A percentile compares a stretch with the other conserved stretches of the same genome.
phyloP scores from a whole-genome alignment of 768 basidiomycete species.

The Podaxis pistillaris region DNA sequence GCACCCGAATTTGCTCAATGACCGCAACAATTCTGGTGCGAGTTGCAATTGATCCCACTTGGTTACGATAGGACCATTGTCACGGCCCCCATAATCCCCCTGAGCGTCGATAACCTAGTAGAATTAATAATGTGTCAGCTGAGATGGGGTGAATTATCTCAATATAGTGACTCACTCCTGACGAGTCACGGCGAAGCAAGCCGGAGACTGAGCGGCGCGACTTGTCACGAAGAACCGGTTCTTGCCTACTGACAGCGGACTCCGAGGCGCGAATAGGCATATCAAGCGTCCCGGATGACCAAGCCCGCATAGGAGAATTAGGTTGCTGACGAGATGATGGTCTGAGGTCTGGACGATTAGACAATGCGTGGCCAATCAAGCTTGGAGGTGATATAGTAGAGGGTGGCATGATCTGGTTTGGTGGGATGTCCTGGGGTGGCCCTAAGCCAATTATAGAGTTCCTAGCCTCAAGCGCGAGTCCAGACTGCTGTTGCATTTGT shows the following conservation, averaged over 20 bases:
- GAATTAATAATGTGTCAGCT: constrained; percentile 7
- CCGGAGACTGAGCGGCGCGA: constrained; percentile 66
- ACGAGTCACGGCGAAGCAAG: constrained; percentile 71
- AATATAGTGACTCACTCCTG: constrained; percentile 51
- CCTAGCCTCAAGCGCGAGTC: constrained; percentile 36
- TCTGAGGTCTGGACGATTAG: constrained; percentile 65
- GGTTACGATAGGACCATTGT: constrained; percentile 77
- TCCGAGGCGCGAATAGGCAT: constrained; percentile 60
- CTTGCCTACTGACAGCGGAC: constrained; percentile 41
- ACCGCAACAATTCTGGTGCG: constrained; percentile 83
- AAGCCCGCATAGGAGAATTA: constrained; percentile 74
- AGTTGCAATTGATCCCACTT: constrained; percentile 96
- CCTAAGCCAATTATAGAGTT: constrained; percentile 40
- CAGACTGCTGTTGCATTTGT: constrained; percentile 54
- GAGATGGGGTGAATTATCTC: constrained; percentile 2
- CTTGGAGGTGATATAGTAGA: constrained; percentile 36
- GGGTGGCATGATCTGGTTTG: constrained; percentile 44
- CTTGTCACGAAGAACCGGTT: constrained; percentile 56
- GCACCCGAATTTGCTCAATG: constrained; percentile 92
- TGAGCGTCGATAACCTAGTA: constrained; percentile 53
- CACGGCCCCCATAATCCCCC: constrained; percentile 52
- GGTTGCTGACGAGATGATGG: constrained; percentile 53
- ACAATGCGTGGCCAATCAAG: constrained; percentile 57
- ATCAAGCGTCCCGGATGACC: constrained; percentile 82
- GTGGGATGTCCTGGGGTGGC: constrained; percentile 45